Conservation (phyloP, 345 rosid genomes). For the Euphorbia lathyris region DNA sequence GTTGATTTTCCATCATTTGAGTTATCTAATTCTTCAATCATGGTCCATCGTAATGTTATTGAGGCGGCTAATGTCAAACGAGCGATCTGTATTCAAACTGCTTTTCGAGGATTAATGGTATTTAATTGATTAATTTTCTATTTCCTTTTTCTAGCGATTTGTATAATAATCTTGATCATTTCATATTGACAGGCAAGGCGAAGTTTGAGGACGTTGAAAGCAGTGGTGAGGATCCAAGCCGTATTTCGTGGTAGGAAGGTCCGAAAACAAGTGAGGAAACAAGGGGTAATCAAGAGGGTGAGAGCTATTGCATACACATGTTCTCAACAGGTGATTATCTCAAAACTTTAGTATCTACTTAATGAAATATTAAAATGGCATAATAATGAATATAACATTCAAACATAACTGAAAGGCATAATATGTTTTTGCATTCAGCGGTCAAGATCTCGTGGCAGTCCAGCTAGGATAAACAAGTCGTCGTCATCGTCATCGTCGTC, state of each 20-base stretch:
- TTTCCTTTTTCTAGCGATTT: too few relatives aligned
- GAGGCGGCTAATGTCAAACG: too few relatives aligned
- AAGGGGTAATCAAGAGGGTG: conserved; percentile 86
- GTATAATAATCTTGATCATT: too few relatives aligned
- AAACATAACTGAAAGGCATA: neutral
- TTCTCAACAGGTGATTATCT: conserved; percentile 61
- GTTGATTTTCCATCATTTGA: too few relatives aligned
- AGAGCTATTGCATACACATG: conserved; percentile 75
- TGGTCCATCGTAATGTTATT: too few relatives aligned
- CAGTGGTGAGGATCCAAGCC: conserved; percentile 89
- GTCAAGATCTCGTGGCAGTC: conserved; percentile 56
- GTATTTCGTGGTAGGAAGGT: conserved; percentile 80
- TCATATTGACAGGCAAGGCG: conserved; percentile 78
- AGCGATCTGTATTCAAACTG: too few relatives aligned
- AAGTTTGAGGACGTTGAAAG: conserved; percentile 78
- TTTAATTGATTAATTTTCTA: too few relatives aligned
- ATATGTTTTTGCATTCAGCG: conserved; percentile 32
- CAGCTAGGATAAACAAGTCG: conserved; percentile 40
- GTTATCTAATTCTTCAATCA: too few relatives aligned
- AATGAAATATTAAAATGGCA: neutral
- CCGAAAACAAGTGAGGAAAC: conserved; percentile 84
- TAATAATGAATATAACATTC: too few relatives aligned
- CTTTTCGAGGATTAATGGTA: too few relatives aligned
- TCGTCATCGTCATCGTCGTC: conserved; percentile 20
- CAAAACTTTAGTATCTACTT: neutral